These are phyloP conservation scores for Blumeriella jaapii DNA, from an alignment of 2,329 filamentous ascomycete species.

Conservation along the genomic window DNA sequence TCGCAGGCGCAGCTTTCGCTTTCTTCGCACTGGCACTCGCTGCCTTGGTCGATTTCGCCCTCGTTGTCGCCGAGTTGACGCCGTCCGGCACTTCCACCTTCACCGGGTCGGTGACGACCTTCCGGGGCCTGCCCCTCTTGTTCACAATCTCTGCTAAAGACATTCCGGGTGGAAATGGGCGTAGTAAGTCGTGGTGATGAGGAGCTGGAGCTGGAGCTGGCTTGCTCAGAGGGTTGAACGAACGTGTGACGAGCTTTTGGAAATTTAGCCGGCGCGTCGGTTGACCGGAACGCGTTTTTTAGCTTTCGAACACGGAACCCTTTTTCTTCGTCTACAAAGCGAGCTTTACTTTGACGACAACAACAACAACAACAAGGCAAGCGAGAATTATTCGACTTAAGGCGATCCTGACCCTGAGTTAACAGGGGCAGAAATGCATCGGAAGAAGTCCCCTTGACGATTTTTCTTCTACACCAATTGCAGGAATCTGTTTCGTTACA, in stretches of 20 bases:
- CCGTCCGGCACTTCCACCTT: conserved; percentile 13
- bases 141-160: conserved; percentile 21
- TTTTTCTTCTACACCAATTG: too few species aligned
- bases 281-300: neutral
- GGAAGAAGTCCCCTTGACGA: too few species aligned
- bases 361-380: too few species aligned
- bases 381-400: too few species aligned
- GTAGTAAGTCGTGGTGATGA: neutral
- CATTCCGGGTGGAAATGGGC: conserved; percentile 9
- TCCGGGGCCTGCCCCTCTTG: conserved; percentile 24
- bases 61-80: conserved; percentile 14
- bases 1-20: conserved; percentile 12
- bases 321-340: too few species aligned
- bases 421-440: too few species aligned
- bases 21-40: too few species aligned
- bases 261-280: conserved; percentile 4
- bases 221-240: neutral
- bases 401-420: too few species aligned
- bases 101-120: conserved; percentile 19
- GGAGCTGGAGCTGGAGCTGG: neutral
- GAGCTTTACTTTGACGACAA: too few species aligned
- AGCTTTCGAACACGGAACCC: neutral
- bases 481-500: too few species aligned
- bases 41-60: conserved; percentile 20
- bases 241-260: conserved; percentile 2